Conservation (phyloP, 495 filamentous ascomycete genomes). For the Aspergillus baeticus region DNA sequence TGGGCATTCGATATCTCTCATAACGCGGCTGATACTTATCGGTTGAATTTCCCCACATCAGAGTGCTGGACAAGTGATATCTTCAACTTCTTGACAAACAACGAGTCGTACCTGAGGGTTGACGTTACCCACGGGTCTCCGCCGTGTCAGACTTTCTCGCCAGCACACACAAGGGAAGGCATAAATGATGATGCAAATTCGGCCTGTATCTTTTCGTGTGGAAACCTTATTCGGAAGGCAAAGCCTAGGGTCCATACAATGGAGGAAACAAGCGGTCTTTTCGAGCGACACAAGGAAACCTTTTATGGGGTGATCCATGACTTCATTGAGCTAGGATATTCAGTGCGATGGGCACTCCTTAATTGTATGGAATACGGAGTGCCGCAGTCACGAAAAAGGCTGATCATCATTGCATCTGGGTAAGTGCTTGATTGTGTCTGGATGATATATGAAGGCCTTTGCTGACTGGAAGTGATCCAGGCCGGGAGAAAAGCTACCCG, state of each 20-base stretch:
- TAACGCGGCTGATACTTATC: constrained; percentile 56
- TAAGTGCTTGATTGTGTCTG: constrained; percentile 31
- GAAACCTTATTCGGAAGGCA: constrained; percentile 53
- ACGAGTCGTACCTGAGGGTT: constrained; percentile 36
- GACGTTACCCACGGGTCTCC: constrained; percentile 82
- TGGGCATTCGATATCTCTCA: constrained; percentile 63
- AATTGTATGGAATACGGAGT: constrained; percentile 60
- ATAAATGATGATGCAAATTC: constrained; percentile 73
- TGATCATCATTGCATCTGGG: constrained; percentile 80
- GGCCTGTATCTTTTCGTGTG: constrained; percentile 65
- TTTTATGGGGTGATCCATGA: constrained; percentile 63
- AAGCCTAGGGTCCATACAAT: constrained; percentile 75
- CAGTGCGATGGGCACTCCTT: constrained; percentile 58
- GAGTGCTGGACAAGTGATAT: constrained; percentile 25
- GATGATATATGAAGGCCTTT: background rate
- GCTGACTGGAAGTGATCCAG: constrained; percentile 37
- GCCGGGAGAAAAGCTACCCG: constrained; percentile 71
- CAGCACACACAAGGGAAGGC: constrained; percentile 65
- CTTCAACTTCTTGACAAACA: constrained; percentile 29
- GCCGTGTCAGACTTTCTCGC: constrained; percentile 81
- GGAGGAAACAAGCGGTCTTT: constrained; percentile 76
- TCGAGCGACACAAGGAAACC: constrained; percentile 44
- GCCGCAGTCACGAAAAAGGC: constrained; percentile 56
- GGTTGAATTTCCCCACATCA: constrained; percentile 60
- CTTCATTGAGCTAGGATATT: constrained; percentile 67